Evolutionary conservation across 352 stramenopile genomes (phyloP).

Genomic region (Thalassiosira hispida): DNA sequence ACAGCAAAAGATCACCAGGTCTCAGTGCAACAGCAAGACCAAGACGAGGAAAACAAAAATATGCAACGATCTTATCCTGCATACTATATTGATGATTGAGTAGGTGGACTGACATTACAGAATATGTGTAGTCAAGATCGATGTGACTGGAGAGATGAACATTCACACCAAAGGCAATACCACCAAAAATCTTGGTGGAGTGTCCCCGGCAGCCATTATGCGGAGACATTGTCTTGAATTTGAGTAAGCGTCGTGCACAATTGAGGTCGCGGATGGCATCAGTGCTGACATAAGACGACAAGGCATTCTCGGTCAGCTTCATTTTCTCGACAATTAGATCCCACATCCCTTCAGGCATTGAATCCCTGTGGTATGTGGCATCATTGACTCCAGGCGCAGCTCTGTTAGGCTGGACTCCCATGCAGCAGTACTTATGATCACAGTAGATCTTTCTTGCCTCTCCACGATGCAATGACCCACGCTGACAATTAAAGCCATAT

Average conservation of each 20-base stretch:
- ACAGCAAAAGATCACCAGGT: slow-evolving; percentile 27
- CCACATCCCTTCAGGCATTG: neutral
- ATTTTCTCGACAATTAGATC: neutral
- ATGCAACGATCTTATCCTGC: slow-evolving; percentile 8
- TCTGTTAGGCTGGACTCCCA: no score
- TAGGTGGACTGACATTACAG: neutral
- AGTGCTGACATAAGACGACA: neutral
- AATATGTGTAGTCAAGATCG: slow-evolving; percentile 6
- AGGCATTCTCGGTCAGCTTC: neutral
- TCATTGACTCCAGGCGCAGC: no score
- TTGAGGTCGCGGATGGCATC: neutral
- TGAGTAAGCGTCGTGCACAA: neutral
- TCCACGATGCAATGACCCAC: no score
- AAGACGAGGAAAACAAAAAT: slow-evolving; percentile 33
- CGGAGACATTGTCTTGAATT: slow-evolving; percentile 3
- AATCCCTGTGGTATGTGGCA: no score
- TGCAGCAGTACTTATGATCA: no score
- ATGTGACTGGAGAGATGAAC: neutral
- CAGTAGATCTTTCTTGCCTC: no score
- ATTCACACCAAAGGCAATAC: slow-evolving; percentile 10
- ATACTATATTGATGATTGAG: neutral
- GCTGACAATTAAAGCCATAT: no score
- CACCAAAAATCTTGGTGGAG: neutral
- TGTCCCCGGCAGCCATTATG: neutral
- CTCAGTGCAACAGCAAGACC: slow-evolving; percentile 13